Evolutionary conservation across 306 rosid genomes (phyloP).

Genomic region (Geum urbanum): DNA sequence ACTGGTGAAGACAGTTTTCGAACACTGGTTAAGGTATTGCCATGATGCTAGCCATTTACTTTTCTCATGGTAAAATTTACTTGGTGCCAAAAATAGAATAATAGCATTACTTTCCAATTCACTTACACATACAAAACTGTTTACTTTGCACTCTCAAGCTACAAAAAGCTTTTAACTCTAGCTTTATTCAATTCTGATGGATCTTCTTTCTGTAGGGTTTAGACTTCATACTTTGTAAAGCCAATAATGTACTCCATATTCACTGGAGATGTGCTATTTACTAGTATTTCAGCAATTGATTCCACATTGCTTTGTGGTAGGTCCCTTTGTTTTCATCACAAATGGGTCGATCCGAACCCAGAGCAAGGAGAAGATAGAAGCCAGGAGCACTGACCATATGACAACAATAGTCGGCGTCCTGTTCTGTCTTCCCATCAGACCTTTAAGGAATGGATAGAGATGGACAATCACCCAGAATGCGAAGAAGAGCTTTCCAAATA

Average conservation of each 20-base stretch:
- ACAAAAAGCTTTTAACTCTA: slow-evolving; percentile 45
- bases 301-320: slow-evolving; percentile 77
- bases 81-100: slow-evolving; percentile 27
- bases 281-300: slow-evolving; percentile 60
- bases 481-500: slow-evolving; percentile 93
- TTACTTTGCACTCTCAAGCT: slow-evolving; percentile 43
- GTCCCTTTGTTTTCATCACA: slow-evolving; percentile 84
- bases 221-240: slow-evolving; percentile 31
- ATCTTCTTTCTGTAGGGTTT: slow-evolving; percentile 26
- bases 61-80: slow-evolving; percentile 13
- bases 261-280: slow-evolving; percentile 37
- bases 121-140: slow-evolving; percentile 54
- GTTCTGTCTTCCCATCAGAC: slow-evolving; percentile 95
- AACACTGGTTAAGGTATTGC: slow-evolving; percentile 24
- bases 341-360: slow-evolving; percentile 97
- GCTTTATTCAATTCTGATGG: slow-evolving; percentile 46
- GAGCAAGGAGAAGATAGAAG: slow-evolving; percentile 90
- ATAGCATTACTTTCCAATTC: slow-evolving; percentile 33
- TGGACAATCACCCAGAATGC: slow-evolving; percentile 96
- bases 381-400: slow-evolving; percentile 91
- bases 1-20: slow-evolving; percentile 57
- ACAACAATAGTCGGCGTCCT: slow-evolving; percentile 93
- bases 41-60: slow-evolving; percentile 21
- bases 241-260: slow-evolving; percentile 42
- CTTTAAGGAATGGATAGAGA: slow-evolving; percentile 95